Base-by-base conservation (phyloP, 768 basidiomycete genomes). In the Boletus pseudo-olivaceus region DNA sequence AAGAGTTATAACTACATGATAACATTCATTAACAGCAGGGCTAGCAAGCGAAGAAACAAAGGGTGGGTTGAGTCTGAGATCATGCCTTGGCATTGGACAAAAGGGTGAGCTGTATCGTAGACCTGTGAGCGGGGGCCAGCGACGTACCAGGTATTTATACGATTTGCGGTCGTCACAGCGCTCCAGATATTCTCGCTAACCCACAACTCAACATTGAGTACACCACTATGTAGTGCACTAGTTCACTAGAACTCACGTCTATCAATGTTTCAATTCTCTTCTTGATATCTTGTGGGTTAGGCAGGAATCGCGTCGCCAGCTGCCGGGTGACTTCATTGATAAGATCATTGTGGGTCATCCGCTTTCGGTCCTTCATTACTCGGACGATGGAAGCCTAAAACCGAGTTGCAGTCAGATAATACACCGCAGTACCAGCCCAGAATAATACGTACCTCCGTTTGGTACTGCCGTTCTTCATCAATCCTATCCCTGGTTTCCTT, bases 321-420 rank as follows among this genome's bases (percentile, higher is more conserved):
- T 98, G 96, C 20, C 84, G 82, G 42, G 91, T 92, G 33, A 93
- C 93, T 71, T 98, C 95, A 61, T 87, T 88, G 56, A 98, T 78
- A 14, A 99, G 80, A 52, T 94, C 92, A 55, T 84, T 91, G 64
- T 98, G 93, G 7, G 78, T 73, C 84, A 98, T 86, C 50, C 82
- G 81, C 67, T 98, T 98, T 51, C 94, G 77, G 67, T 93, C 87
- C 73, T 98, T 98, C 96, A 99, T 98, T 29, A 98, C 85, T 32
- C 97, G 86, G 26, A 99, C 97, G 58, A 98, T 88, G 65, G 93
- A 98, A 1, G 97, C 97, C 95, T 99, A 57, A n/a, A 12, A 45
- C 3, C 45, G n/a, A 20, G 33, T 30, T 8, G 4, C 38, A 40
- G n/a, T 60, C 52, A 62, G 35, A 55, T 9, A 7, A 20, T 17